Evolutionary conservation across 345 rosid genomes (phyloP).

Genomic region (Lepidium africanum): DNA sequence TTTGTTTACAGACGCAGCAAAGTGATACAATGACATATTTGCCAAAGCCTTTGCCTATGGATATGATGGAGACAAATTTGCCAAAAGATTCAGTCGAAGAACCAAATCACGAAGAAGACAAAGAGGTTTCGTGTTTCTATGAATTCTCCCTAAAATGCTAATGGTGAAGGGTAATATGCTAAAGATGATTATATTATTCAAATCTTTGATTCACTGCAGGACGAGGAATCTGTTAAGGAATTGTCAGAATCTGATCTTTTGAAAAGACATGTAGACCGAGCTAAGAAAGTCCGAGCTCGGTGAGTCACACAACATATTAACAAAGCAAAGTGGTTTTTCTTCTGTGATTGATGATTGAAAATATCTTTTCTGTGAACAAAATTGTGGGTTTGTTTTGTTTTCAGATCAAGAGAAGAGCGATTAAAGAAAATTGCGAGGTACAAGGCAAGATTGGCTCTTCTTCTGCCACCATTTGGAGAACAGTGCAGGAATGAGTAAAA

Average conservation of each 20-base stretch:
- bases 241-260: slow-evolving; percentile 61
- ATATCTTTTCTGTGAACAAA: neutral
- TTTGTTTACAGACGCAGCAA: slow-evolving; percentile 42
- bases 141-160: neutral
- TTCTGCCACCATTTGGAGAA: slow-evolving; percentile 76
- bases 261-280: slow-evolving; percentile 58
- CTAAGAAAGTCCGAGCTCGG: slow-evolving; percentile 73
- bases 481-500: slow-evolving; percentile 43
- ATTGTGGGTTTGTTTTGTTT: slow-evolving; percentile 4
- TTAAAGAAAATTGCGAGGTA: slow-evolving; percentile 70
- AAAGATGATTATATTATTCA: neutral
- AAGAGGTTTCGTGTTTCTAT: slow-evolving; percentile 40
- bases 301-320: slow-evolving; percentile 25
- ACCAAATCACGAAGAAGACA: slow-evolving; percentile 32
- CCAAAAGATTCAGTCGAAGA: slow-evolving; percentile 38
- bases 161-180: neutral
- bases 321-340: neutral
- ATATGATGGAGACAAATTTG: slow-evolving; percentile 29
- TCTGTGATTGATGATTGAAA: neutral
- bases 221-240: slow-evolving; percentile 44
- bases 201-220: slow-evolving; percentile 33
- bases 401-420: slow-evolving; percentile 65
- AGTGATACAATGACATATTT: slow-evolving; percentile 49
- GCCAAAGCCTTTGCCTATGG: slow-evolving; percentile 68
- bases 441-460: slow-evolving; percentile 74